Percentiles rank a stretch among this genome's conserved stretches.
phyloP scores from a whole-genome alignment of 2,329 filamentous ascomycete species.

The Purpureocillium takamizusanense region DNA sequence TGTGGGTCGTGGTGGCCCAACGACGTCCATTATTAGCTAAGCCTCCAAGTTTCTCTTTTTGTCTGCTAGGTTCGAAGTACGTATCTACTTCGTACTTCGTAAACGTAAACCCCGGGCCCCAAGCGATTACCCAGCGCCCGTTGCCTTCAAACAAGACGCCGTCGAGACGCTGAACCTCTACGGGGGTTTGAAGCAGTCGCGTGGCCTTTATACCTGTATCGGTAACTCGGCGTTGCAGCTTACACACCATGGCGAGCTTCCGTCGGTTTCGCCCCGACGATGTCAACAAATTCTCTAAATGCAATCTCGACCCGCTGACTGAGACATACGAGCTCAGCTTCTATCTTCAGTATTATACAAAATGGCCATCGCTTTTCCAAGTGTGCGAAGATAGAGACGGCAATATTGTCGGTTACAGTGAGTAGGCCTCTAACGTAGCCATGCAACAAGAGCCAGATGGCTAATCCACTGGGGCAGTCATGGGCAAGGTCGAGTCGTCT shows the following conservation, averaged over 20 bases:
- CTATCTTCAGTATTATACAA: conserved; percentile 91
- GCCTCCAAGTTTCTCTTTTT: too few species aligned
- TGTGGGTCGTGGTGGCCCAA: too few species aligned
- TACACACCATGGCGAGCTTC: conserved; percentile 63
- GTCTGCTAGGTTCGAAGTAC: too few species aligned
- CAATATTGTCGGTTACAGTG: conserved; percentile 93
- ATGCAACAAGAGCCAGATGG: conserved; percentile 15
- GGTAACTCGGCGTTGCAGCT: too few species aligned
- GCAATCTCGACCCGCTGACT: conserved; percentile 93
- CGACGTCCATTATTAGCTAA: too few species aligned
- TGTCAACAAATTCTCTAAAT: conserved; percentile 81
- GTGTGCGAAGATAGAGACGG: conserved; percentile 79
- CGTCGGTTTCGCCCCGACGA: conserved; percentile 78
- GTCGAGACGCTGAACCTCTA: too few species aligned
- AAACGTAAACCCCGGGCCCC: too few species aligned
- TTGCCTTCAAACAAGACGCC: too few species aligned
- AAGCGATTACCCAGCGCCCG: too few species aligned
- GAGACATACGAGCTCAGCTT: conserved; percentile 95
- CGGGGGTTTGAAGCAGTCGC: too few species aligned
- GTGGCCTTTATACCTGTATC: too few species aligned
- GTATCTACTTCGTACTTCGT: too few species aligned
- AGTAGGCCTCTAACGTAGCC: conserved; percentile 18
- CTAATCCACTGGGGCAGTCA: conserved; percentile 53
- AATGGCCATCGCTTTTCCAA: conserved; percentile 92
- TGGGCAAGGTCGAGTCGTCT: conserved; percentile 92